Conservation (phyloP, 2,329 filamentous ascomycete genomes). For the Mollisiaceae sp. region DNA sequence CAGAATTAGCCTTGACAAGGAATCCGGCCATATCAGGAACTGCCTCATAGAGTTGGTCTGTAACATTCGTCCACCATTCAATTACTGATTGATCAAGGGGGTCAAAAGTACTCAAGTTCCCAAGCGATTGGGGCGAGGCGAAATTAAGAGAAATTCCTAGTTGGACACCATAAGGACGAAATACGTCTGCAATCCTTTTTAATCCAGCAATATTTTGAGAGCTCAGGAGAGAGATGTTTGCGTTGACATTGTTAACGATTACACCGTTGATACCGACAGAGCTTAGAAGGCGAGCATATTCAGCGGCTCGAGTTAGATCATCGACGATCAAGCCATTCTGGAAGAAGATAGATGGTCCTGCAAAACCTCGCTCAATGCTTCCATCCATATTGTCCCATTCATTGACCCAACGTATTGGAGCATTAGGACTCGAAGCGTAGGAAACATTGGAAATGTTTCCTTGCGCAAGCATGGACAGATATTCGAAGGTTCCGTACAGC, state of each 20-base stretch:
- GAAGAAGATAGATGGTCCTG: constrained; percentile 72
- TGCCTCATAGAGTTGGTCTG: constrained; percentile 60
- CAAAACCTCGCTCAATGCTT: constrained; percentile 71
- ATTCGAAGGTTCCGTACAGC: constrained; percentile 72
- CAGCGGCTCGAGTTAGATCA: constrained; percentile 61
- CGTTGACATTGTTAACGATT: constrained; percentile 75
- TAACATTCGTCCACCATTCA: constrained; percentile 66
- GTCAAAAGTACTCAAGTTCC: constrained; percentile 65
- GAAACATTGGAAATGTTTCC: constrained; percentile 56
- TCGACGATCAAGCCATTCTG: constrained; percentile 58
- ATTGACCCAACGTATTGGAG: constrained; percentile 71
- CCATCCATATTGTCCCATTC: constrained; percentile 76
- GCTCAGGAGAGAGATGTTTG: constrained; percentile 62
- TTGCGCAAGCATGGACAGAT: constrained; percentile 68
- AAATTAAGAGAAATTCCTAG: constrained; percentile 73
- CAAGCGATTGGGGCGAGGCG: constrained; percentile 63
- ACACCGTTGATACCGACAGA: constrained; percentile 71
- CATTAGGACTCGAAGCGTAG: constrained; percentile 60
- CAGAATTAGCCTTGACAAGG: constrained; percentile 73
- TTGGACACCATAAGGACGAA: constrained; percentile 70
- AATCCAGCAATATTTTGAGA: constrained; percentile 64
- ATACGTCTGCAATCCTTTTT: constrained; percentile 64
- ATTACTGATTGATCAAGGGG: constrained; percentile 65
- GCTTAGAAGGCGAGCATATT: constrained; percentile 70
- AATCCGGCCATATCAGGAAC: constrained; percentile 73